Conservation (phyloP, 495 filamentous ascomycete genomes). For the Xylaria sp. region DNA sequence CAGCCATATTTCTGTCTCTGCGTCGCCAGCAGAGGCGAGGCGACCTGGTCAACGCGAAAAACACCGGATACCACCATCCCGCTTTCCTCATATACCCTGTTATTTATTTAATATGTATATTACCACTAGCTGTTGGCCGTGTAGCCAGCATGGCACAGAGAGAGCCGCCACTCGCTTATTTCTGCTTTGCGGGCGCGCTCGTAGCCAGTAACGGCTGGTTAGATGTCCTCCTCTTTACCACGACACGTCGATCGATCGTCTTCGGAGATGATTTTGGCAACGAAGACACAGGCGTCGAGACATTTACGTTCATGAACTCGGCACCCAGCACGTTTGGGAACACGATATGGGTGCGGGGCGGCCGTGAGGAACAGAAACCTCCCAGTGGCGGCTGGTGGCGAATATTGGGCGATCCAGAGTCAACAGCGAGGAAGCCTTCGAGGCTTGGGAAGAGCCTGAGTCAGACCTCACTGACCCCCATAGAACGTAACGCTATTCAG, state of each 20-base stretch:
- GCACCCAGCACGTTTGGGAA: conserved; percentile 50
- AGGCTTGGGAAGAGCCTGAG: conserved; percentile 33
- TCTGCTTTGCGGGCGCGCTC: conserved; percentile 73
- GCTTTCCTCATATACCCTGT: conserved; percentile 79
- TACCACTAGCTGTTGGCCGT: conserved; percentile 73
- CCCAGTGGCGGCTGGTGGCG: conserved; percentile 34
- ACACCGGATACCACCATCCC: conserved; percentile 56
- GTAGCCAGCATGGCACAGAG: conserved; percentile 68
- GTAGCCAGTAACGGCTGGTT: conserved; percentile 78
- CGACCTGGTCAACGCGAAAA: conserved; percentile 22
- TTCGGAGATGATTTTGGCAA: conserved; percentile 48
- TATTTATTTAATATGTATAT: conserved; percentile 74
- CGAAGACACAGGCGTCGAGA: conserved; percentile 54
- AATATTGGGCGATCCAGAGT: conserved; percentile 20
- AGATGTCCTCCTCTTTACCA: conserved; percentile 74
- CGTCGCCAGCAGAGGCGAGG: conserved; percentile 35
- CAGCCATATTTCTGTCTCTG: conserved; percentile 67
- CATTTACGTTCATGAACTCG: conserved; percentile 57
- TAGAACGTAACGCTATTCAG: conserved; percentile 48
- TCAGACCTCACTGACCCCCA: conserved; percentile 39
- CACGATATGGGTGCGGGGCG: conserved; percentile 53
- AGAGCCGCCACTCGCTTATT: conserved; percentile 62
- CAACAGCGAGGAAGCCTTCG: conserved; percentile 14
- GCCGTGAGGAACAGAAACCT: conserved; percentile 22
- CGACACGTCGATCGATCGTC: conserved; percentile 66